Evolutionary conservation across 192 early-diverging fungal species (phyloP), one percentile per base, ranked within the genome.

Genomic region (Podila minutissima): DNA sequence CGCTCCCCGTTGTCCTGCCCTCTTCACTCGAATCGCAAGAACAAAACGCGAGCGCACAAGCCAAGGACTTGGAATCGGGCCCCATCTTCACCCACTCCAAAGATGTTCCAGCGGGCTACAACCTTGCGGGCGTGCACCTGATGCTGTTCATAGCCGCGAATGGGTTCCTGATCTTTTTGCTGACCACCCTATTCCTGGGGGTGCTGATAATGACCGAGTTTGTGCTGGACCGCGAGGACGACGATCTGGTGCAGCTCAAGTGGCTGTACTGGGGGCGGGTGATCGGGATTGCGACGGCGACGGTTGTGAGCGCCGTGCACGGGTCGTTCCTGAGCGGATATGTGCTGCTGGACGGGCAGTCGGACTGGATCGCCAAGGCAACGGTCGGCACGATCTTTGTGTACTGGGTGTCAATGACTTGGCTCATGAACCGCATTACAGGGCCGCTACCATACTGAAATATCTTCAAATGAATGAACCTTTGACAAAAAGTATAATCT

Each of bases 341-440:
- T 61, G 71, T 81, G 11, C 22, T 81, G 8, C 6, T 81, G 71
- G 77, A 81, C 28, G 71, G 71, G 20, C 66, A 60, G 31, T 69
- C 77, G 11, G 77, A 81, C 48, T 81, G 77, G 77, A 81, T 81
- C 5, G 77, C 77, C 64, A 72, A 81, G 35, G 77, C 67, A 2
- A 35, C 62, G 2, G 77, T 81, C 2, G 71, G 55, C 0, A 28
- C 71, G 32, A 73, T 69, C 17, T 64, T 61, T 12, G 15, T 68
- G 4, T 81, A 81, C 29, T 81, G 77, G 77, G 22, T 41, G 4
- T 41, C 26, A 3, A 81, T 81, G 66, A 28, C 31, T 17, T 73
- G 61, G 66, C 33, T 69, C 33, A 73, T 73, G 63, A 69, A 66
- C 28, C 50, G 62, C 38, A 41, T 81, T 6, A 62, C 60, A 2